A percentile compares a stretch with the other conserved stretches of the same genome.
Evolutionary conservation across 2,329 filamentous ascomycete species (phyloP).

Genomic region (Fonsecaea multimorphosa): DNA sequence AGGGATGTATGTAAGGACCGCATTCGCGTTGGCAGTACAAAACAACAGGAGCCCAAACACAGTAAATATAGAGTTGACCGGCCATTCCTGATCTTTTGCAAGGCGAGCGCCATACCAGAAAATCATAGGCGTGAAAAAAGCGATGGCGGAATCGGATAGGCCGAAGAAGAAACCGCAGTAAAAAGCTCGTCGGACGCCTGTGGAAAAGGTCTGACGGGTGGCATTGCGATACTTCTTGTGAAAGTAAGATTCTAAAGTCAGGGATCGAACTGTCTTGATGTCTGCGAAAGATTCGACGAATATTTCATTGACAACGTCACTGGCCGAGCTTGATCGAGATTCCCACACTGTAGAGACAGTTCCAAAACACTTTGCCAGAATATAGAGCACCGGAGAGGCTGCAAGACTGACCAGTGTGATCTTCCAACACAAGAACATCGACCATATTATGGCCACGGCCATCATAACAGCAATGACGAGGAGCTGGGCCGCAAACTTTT

Average conservation of each 20-base stretch:
- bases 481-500: slow-evolving; percentile 74
- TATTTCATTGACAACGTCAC: slow-evolving; percentile 65
- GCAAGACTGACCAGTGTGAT: slow-evolving; percentile 77
- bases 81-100: slow-evolving; percentile 57
- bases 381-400: slow-evolving; percentile 70
- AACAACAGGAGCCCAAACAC: slow-evolving; percentile 86
- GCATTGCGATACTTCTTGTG: slow-evolving; percentile 64
- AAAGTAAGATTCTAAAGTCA: slow-evolving; percentile 78
- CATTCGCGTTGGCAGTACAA: slow-evolving; percentile 73
- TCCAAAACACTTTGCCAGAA: slow-evolving; percentile 69
- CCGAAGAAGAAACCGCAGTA: slow-evolving; percentile 77
- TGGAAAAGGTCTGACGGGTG: slow-evolving; percentile 58
- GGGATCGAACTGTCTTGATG: slow-evolving; percentile 76
- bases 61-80: slow-evolving; percentile 67
- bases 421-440: slow-evolving; percentile 76
- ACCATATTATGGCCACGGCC: slow-evolving; percentile 73
- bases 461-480: slow-evolving; percentile 73
- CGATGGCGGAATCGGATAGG: slow-evolving; percentile 73
- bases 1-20: slow-evolving; percentile 75
- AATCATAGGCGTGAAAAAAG: slow-evolving; percentile 76
- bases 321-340: slow-evolving; percentile 66
- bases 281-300: slow-evolving; percentile 78
- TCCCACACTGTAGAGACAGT: slow-evolving; percentile 75
- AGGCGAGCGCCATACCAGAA: slow-evolving; percentile 82
- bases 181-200: slow-evolving; percentile 70